phyloP scores from a whole-genome alignment of 2,329 filamentous ascomycete genomes.

The Cordyceps cateniannulata region DNA sequence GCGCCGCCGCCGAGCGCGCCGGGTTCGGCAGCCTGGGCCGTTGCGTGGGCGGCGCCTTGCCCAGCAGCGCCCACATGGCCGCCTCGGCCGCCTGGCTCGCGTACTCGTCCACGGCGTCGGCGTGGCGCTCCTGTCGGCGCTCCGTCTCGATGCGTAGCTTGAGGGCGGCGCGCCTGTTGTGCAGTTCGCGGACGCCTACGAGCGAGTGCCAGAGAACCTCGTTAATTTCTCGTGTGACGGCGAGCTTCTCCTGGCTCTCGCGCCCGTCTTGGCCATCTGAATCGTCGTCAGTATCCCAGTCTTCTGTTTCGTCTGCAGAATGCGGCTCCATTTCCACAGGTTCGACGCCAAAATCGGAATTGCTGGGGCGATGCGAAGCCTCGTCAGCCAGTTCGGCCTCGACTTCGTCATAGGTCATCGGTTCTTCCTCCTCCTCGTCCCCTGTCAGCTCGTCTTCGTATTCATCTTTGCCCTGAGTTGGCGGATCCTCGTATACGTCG shows the following conservation, averaged over 20 bases:
- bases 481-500: constrained; percentile 36
- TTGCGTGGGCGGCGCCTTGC: constrained; percentile 30
- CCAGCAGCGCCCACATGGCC: constrained; percentile 40
- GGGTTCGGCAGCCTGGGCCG: constrained; percentile 16
- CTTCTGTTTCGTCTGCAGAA: neutral
- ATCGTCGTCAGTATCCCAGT: neutral
- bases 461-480: constrained; percentile 15
- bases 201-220: constrained; percentile 38
- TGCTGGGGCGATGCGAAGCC: neutral
- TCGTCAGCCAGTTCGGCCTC: constrained; percentile 31
- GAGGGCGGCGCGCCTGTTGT: constrained; percentile 30
- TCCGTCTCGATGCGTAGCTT: constrained; percentile 34
- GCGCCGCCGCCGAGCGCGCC: constrained; percentile 17
- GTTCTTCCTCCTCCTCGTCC: constrained; percentile 20
- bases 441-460: neutral
- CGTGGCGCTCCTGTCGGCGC: constrained; percentile 36
- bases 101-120: constrained; percentile 35
- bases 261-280: neutral
- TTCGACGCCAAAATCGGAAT: neutral
- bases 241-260: constrained; percentile 19
- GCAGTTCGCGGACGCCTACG: constrained; percentile 31
- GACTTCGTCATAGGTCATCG: constrained; percentile 38
- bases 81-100: constrained; percentile 35
- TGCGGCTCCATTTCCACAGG: neutral
- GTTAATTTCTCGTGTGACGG: constrained; percentile 31